Conservation (phyloP, 768 basidiomycete species). For the Amanita pallidorosea region DNA sequence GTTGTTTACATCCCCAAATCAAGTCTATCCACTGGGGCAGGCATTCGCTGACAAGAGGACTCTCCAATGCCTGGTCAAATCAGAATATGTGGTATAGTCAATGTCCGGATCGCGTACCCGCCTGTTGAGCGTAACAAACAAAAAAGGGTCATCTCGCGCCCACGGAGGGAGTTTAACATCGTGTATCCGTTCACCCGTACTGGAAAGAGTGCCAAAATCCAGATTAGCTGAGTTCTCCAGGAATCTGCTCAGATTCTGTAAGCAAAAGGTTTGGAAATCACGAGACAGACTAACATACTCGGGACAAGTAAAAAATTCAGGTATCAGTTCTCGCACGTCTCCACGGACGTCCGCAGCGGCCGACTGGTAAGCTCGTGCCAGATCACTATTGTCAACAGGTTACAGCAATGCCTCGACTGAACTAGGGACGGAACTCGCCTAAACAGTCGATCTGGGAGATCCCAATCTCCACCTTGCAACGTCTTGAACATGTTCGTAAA, state of each 20-base stretch:
- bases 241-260: slow-evolving; percentile 38
- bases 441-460: slow-evolving; percentile 82
- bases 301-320: slow-evolving; percentile 79
- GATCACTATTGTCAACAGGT: slow-evolving; percentile 35
- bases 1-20: slow-evolving; percentile 85
- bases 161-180: slow-evolving; percentile 85
- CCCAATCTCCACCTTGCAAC: slow-evolving; percentile 90
- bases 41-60: slow-evolving; percentile 73
- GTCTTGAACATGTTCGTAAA: slow-evolving; percentile 96
- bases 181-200: slow-evolving; percentile 70
- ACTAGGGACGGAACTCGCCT: slow-evolving; percentile 29
- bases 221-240: slow-evolving; percentile 68
- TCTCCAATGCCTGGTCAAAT: slow-evolving; percentile 65
- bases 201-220: slow-evolving; percentile 71
- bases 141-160: slow-evolving; percentile 74
- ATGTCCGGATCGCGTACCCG: slow-evolving; percentile 30
- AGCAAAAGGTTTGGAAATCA: neutral
- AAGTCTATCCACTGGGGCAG: slow-evolving; percentile 89
- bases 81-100: neutral
- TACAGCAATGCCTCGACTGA: neutral
- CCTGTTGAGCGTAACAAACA: slow-evolving; percentile 76
- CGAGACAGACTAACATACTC: slow-evolving; percentile 37
- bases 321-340: slow-evolving; percentile 89
- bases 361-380: slow-evolving; percentile 74
- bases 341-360: slow-evolving; percentile 81